These are phyloP conservation scores for Psilocybe cubensis DNA, from an alignment of 768 basidiomycete genomes.

Conservation along the genomic window DNA sequence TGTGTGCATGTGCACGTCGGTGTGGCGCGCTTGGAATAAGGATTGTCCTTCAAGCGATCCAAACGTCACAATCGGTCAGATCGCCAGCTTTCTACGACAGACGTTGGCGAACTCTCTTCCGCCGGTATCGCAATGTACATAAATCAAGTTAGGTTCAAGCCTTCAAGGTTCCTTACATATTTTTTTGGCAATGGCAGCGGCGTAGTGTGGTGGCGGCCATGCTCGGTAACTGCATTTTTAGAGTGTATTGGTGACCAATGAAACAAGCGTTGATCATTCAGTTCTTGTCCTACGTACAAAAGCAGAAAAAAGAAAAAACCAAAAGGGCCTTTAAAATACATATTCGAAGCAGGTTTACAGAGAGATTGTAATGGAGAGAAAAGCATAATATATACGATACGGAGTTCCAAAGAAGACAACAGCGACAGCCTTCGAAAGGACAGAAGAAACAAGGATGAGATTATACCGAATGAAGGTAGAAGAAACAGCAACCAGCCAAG, in stretches of 20 bases:
- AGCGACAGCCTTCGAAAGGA: neutral
- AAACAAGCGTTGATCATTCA: neutral
- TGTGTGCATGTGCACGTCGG: too few relatives aligned
- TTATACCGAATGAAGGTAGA: neutral
- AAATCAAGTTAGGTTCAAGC: too few relatives aligned
- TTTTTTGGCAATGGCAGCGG: too few relatives aligned
- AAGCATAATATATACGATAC: slow-evolving; percentile 2
- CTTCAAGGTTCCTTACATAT: too few relatives aligned
- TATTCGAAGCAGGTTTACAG: slow-evolving; percentile 6
- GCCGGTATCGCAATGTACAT: too few relatives aligned
- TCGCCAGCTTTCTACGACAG: too few relatives aligned
- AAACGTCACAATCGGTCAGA: too few relatives aligned
- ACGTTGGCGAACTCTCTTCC: too few relatives aligned
- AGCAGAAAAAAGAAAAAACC: neutral
- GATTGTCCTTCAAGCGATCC: too few relatives aligned
- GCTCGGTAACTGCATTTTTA: too few relatives aligned
- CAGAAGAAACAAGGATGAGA: neutral
- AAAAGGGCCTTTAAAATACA: slow-evolving; percentile 5
- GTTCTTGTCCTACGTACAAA: slow-evolving; percentile 3
- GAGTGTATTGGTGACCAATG: neutral
- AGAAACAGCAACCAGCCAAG: neutral
- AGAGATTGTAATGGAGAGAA: slow-evolving; percentile 6
- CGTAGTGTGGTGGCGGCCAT: too few relatives aligned
- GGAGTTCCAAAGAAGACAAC: neutral
- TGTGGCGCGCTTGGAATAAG: too few relatives aligned